Evolutionary conservation across 306 rosid genomes (phyloP), one percentile per base, ranked within the genome.

Genomic region (Vigna nakashimae): DNA sequence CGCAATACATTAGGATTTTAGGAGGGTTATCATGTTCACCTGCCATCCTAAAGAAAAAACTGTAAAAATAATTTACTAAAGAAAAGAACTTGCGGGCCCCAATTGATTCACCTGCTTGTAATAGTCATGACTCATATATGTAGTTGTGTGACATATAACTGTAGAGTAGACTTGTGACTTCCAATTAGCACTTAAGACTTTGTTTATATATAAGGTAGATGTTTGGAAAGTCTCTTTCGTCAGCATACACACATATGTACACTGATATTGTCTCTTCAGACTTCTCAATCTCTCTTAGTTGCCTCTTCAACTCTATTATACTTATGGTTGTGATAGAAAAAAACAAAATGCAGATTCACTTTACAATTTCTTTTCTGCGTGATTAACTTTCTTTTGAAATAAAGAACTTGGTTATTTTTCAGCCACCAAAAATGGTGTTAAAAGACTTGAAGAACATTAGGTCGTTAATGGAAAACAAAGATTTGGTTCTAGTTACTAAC

Each of bases 21-120:
- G 30, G 30, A 45, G 50, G 50, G 24, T 38, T 65, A 36, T 43
- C 63, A n/a, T 50, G 49, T 15, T 48, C 45, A 69, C 58, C 40
- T 28, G 71, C 58, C 65, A 79, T 49, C 59, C 20, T 24, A 17
- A 20, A 7, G 42, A 24, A 79, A 69, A 43, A 57, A 30, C 32
- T 24, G 3, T 4, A 51, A 17, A 15, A 57, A 43, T 20, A 59
- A 3, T 60, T 16, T 50, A 4, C 13, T 22, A 24, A 60, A 79
- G 67, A 24, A 62, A 71, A 30, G 67, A 79, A 40, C 71, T 74
- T 75, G 78, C 69, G 78, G 74, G 52, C 28, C 78, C 70, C 63
- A 38, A 13, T 17, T 9, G 46, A 63, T 70, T 63, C 82, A 55
- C 46, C 59, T 24, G 20, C 9, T 20, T 20, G 20, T 20, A 20